Evolutionary conservation across 148 eudicot species (phyloP).

Genomic region (Vaccinium myrtillus): DNA sequence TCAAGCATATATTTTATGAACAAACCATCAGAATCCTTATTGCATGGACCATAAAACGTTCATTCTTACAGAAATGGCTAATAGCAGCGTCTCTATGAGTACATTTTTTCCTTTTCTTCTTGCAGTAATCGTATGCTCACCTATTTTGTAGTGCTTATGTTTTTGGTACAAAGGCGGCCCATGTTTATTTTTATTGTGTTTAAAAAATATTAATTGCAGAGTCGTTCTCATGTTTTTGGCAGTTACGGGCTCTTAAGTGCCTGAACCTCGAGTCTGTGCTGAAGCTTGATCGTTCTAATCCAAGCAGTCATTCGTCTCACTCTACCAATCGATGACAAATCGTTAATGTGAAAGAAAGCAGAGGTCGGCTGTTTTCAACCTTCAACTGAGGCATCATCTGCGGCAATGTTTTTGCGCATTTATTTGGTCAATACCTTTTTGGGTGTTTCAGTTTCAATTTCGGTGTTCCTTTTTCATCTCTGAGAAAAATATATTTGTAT

Average conservation of each 20-base stretch:
- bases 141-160: no score
- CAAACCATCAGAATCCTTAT: not conserved
- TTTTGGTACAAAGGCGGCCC: not conserved
- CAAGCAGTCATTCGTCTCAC: constrained; percentile 2
- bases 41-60: not conserved
- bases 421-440: not conserved
- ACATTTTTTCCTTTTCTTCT: not conserved
- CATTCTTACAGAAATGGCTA: not conserved
- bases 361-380: not conserved
- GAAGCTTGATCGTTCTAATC: constrained; percentile 9
- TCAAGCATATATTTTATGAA: not conserved
- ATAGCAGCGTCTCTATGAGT: not conserved
- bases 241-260: constrained; percentile 11
- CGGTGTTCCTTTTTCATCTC: no score
- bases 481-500: no score
- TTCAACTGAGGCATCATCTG: not conserved
- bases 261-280: constrained; percentile 7
- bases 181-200: not conserved
- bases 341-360: not conserved
- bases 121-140: not conserved
- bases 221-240: not conserved
- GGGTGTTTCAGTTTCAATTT: not conserved
- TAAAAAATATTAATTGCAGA: not conserved
- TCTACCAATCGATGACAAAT: not conserved
- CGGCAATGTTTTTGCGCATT: not conserved